A percentile compares a stretch with the other conserved stretches of the same genome.
These are phyloP conservation scores for Cladosporium sp. DNA, from an alignment of 2,329 filamentous ascomycete genomes.

Conservation along the genomic window DNA sequence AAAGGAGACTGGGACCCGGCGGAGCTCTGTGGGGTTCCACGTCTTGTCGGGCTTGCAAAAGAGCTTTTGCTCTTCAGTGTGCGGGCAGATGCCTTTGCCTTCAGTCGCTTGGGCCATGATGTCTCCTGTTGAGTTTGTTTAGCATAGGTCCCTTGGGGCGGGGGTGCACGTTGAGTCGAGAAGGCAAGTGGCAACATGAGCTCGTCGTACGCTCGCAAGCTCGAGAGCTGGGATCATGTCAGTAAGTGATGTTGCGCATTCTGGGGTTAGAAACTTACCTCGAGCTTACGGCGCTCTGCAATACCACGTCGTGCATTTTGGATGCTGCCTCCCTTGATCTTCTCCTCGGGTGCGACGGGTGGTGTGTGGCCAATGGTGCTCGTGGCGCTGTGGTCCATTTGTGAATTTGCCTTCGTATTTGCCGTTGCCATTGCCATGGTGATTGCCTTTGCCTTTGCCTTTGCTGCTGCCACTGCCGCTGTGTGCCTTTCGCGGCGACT, in stretches of 20 bases:
- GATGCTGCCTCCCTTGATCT: neutral
- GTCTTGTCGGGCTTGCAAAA: neutral
- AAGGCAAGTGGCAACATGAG: constrained; percentile 8
- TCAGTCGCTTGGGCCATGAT: constrained; percentile 12
- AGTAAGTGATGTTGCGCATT: neutral
- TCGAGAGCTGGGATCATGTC: neutral
- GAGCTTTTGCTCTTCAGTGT: constrained; percentile 4
- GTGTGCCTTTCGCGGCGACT: neutral
- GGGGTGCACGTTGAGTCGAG: neutral
- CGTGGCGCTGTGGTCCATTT: neutral
- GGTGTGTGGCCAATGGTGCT: neutral
- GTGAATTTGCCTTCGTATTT: neutral
- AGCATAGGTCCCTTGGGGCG: neutral
- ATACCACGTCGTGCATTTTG: constrained; percentile 5
- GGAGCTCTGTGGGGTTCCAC: neutral
- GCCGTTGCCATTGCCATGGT: neutral
- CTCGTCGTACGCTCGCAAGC: constrained; percentile 9
- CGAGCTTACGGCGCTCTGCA: neutral
- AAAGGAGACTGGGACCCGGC: neutral
- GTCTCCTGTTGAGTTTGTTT: constrained; percentile 4
- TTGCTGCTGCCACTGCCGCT: neutral
- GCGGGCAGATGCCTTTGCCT: constrained; percentile 6
- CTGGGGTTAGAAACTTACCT: neutral
- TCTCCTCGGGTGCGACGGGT: neutral
- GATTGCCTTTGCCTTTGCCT: neutral